phyloP scores from a whole-genome alignment of 179 eudicot genomes.

The Heliamphora pulchella region DNA sequence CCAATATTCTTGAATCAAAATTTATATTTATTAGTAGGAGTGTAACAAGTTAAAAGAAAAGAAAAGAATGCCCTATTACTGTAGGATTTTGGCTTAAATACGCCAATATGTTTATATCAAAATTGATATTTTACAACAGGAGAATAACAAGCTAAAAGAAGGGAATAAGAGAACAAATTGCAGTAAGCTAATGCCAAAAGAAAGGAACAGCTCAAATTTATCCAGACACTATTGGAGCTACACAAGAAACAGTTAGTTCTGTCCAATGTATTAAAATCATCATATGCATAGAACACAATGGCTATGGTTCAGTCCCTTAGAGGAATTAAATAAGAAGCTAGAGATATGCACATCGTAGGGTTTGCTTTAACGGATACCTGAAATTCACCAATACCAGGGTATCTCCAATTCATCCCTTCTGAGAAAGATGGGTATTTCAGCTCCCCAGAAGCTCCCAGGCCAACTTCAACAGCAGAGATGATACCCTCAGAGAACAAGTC shows the following conservation, averaged over 20 bases:
- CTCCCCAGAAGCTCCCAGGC: constrained; percentile 67
- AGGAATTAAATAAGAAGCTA: neutral
- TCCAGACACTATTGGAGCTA: neutral
- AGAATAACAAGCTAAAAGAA: neutral
- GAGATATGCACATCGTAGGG: constrained; percentile 6
- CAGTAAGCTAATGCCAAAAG: neutral
- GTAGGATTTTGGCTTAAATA: neutral
- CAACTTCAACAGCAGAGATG: constrained; percentile 54
- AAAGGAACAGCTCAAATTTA: neutral
- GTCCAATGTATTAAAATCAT: neutral
- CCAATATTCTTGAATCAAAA: neutral
- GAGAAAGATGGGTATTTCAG: constrained; percentile 62
- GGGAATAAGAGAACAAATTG: constrained; percentile 1
- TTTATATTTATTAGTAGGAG: neutral
- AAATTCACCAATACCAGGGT: constrained; percentile 80
- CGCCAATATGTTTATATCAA: neutral
- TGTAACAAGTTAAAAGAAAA: neutral
- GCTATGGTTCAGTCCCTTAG: constrained; percentile 2
- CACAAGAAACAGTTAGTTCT: neutral
- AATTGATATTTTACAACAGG: neutral
- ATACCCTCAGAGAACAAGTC: constrained; percentile 44
- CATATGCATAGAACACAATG: neutral
- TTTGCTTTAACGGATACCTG: constrained; percentile 47
- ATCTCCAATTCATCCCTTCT: constrained; percentile 59
- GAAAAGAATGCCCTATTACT: constrained; percentile 1